Conservation (phyloP, 768 basidiomycete genomes). For the Tricholoma bakamatsutake region DNA sequence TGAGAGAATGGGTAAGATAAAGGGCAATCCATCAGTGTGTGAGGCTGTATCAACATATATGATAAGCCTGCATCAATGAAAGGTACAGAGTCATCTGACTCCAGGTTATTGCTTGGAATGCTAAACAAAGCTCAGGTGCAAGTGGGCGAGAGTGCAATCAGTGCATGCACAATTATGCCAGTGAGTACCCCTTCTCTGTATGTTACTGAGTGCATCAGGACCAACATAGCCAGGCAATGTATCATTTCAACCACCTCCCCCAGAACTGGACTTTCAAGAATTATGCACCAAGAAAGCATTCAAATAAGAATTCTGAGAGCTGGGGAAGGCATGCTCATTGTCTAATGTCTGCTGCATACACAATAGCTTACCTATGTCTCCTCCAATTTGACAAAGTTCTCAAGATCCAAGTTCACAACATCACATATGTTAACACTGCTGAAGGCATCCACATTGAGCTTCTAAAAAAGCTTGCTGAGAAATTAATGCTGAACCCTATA, state of each 20-base stretch:
- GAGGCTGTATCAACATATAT: too few species aligned
- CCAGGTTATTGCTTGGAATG: too few species aligned
- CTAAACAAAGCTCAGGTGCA: too few species aligned
- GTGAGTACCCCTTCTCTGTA: not conserved
- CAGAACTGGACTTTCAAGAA: constrained; percentile 15
- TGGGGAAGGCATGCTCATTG: constrained; percentile 22
- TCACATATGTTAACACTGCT: constrained; percentile 6
- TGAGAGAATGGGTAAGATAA: too few species aligned
- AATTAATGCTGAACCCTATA: too few species aligned
- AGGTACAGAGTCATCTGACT: too few species aligned
- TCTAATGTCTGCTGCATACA: constrained; percentile 25
- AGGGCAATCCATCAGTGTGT: too few species aligned
- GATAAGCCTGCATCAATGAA: too few species aligned
- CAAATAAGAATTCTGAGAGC: too few species aligned
- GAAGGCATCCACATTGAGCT: too few species aligned
- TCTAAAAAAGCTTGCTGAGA: too few species aligned
- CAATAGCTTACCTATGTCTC: constrained; percentile 25
- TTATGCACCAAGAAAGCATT: constrained; percentile 8
- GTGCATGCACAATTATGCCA: constrained; percentile 21
- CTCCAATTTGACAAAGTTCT: constrained; percentile 27
- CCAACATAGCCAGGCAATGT: constrained; percentile 18
- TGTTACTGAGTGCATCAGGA: not conserved
- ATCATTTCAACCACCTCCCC: constrained; percentile 18
- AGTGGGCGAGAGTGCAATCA: constrained; percentile 19
- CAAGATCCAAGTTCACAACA: constrained; percentile 21